phyloP scores from a whole-genome alignment of 352 stramenopile genomes.

The Phytophthora tubulina region DNA sequence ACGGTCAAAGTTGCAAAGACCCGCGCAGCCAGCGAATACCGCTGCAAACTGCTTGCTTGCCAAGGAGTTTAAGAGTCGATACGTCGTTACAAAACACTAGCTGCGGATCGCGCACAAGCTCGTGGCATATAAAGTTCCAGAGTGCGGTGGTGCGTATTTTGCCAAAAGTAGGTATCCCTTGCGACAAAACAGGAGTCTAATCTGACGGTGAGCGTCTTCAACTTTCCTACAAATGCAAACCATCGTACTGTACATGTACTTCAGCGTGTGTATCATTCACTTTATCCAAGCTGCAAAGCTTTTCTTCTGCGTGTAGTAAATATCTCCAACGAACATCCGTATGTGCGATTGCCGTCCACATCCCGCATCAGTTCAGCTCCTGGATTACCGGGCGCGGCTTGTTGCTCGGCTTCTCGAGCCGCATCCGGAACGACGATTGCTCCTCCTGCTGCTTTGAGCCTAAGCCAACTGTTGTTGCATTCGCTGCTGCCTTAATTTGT shows the following conservation, averaged over 20 bases:
- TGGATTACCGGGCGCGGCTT: slow-evolving; percentile 74
- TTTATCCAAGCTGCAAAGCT: slow-evolving; percentile 21
- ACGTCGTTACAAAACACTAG: slow-evolving; percentile 19
- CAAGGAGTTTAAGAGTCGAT: neutral
- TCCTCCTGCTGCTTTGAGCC: slow-evolving; percentile 21
- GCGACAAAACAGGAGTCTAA: neutral
- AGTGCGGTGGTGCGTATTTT: slow-evolving; percentile 11
- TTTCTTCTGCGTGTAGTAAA: slow-evolving; percentile 35
- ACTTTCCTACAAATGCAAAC: neutral
- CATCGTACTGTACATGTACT: neutral
- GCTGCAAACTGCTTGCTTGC: neutral
- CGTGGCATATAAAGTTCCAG: neutral
- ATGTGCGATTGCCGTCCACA: neutral
- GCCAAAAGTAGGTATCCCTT: slow-evolving; percentile 12
- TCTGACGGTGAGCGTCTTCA: neutral
- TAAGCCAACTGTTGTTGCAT: slow-evolving; percentile 1
- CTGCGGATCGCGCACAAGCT: slow-evolving; percentile 37
- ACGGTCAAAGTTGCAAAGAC: slow-evolving; percentile 63
- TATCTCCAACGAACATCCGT: slow-evolving; percentile 27
- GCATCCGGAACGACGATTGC: slow-evolving; percentile 42
- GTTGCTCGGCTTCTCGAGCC: slow-evolving; percentile 45
- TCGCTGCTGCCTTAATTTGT: slow-evolving; percentile 45
- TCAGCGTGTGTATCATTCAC: slow-evolving; percentile 33
- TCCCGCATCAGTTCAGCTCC: slow-evolving; percentile 64
- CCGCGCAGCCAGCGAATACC: slow-evolving; percentile 26